A percentile compares a stretch with the other conserved stretches of the same genome.
Evolutionary conservation across 202 grass and related monocot species (phyloP).

Genomic region (Dendrocalamus latiflorus): DNA sequence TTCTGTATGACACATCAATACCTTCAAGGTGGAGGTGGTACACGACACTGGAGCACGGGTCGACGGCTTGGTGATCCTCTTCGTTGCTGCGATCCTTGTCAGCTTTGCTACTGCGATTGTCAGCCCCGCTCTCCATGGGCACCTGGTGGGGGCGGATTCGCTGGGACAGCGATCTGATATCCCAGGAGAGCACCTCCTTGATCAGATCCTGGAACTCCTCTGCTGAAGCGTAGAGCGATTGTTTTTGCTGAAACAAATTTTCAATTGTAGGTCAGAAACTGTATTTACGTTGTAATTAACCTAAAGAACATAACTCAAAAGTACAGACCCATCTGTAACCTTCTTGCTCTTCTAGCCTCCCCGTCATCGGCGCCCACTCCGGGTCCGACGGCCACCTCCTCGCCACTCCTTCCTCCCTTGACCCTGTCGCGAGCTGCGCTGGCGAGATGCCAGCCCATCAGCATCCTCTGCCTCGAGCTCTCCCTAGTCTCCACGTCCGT

Average conservation of each 20-base stretch:
- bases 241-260: conserved; percentile 58
- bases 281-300: background rate
- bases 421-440: no score
- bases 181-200: conserved; percentile 78
- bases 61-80: background rate
- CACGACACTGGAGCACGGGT: background rate
- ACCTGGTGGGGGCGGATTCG: conserved; percentile 53
- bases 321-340: no score
- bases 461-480: no score
- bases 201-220: conserved; percentile 71
- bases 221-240: conserved; percentile 58
- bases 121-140: background rate
- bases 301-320: background rate
- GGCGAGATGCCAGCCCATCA: no score
- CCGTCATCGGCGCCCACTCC: no score
- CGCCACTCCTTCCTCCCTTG: no score
- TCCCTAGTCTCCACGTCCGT: no score
- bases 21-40: conserved; percentile 85
- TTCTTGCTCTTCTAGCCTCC: no score
- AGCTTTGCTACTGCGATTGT: background rate
- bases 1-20: conserved; percentile 79
- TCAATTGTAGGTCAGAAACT: background rate
- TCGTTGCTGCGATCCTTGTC: background rate
- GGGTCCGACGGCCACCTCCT: no score
- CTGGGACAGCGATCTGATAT: conserved; percentile 89